Evolutionary conservation across 352 stramenopile species (phyloP).

Genomic region (Phytophthora pinifolia): DNA sequence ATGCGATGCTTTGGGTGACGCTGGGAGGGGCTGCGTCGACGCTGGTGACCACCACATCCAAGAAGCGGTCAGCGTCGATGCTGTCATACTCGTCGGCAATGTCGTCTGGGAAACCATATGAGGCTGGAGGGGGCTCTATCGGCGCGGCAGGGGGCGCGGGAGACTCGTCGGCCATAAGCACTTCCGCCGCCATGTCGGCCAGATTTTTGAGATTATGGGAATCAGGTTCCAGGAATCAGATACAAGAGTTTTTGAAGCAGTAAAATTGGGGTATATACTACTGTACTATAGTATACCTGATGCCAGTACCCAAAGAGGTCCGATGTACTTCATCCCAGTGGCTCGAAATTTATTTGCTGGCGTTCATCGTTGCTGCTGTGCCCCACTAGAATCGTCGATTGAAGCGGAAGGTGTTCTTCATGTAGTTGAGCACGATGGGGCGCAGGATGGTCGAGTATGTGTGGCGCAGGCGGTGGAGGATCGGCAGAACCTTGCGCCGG

Average conservation of each 20-base stretch:
- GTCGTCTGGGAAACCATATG: neutral
- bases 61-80: conserved; percentile 26
- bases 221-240: too few species aligned
- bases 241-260: too few species aligned
- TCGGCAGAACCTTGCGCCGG: conserved; percentile 80
- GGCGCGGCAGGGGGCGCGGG: neutral
- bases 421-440: conserved; percentile 77
- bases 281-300: too few species aligned
- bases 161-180: neutral
- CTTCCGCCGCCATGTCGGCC: neutral
- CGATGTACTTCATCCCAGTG: conserved; percentile 17
- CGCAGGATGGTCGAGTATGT: conserved; percentile 81
- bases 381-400: conserved; percentile 38
- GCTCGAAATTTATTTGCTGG: conserved; percentile 14
- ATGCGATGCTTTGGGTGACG: conserved; percentile 40
- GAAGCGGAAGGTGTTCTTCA: conserved; percentile 65
- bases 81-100: neutral
- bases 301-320: too few species aligned
- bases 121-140: neutral
- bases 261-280: too few species aligned
- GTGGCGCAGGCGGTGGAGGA: conserved; percentile 71
- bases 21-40: conserved; percentile 42
- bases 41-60: conserved; percentile 71
- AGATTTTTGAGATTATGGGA: neutral
- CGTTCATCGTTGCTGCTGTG: neutral